phyloP scores from a whole-genome alignment of 164 flowering plant genomes.

The Magnolia officinalis region DNA sequence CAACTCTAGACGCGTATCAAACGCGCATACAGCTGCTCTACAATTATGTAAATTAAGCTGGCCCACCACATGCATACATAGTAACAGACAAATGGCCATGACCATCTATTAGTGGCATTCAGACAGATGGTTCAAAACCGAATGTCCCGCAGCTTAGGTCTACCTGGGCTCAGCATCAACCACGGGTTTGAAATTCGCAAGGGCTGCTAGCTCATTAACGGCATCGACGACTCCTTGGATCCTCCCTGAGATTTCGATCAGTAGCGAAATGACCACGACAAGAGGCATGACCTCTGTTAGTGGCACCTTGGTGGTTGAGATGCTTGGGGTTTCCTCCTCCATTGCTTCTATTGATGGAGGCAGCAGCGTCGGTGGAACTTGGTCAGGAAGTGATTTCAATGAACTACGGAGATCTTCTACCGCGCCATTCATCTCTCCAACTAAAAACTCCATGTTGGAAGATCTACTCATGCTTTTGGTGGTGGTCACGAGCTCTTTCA shows the following conservation, averaged over 20 bases:
- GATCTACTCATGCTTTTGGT: constrained; percentile 52
- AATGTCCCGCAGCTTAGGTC: constrained; percentile 10
- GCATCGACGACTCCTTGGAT: constrained; percentile 36
- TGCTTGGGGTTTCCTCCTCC: background rate
- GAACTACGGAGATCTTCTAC: constrained; percentile 15
- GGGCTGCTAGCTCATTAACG: constrained; percentile 42
- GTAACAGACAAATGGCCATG: too few relatives aligned
- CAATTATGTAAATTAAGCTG: too few relatives aligned
- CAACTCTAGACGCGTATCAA: too few relatives aligned
- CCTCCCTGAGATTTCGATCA: constrained; percentile 57
- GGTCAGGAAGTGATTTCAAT: constrained; percentile 8
- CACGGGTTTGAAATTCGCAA: constrained; percentile 45
- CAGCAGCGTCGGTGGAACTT: background rate
- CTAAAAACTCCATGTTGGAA: constrained; percentile 31
- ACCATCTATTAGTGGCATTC: too few relatives aligned
- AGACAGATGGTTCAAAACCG: too few relatives aligned
- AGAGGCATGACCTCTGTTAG: constrained; percentile 48
- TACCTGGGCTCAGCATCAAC: constrained; percentile 25
- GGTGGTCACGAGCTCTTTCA: constrained; percentile 43
- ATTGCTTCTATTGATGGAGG: background rate
- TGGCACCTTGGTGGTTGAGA: constrained; percentile 10
- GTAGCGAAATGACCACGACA: constrained; percentile 45
- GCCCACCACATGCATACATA: too few relatives aligned
- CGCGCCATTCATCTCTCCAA: constrained; percentile 43
- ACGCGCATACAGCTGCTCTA: too few relatives aligned